phyloP scores from a whole-genome alignment of 345 rosid genomes.

The Citrus maxima region DNA sequence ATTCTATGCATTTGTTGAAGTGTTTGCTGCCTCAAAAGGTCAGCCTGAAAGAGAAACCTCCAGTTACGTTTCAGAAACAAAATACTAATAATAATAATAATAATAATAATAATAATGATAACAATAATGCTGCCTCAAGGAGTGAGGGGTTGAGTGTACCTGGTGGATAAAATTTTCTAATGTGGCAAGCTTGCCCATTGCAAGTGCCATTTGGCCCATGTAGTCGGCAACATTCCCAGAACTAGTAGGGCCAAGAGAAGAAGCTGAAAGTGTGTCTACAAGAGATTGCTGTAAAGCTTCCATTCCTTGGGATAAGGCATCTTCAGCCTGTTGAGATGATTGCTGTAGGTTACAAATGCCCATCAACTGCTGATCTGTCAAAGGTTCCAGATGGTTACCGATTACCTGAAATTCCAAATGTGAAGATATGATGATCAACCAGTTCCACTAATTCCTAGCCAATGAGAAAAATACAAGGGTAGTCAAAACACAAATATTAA shows the following conservation, averaged over 20 bases:
- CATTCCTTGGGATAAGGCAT: constrained; percentile 97
- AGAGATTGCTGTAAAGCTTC: constrained; percentile 94
- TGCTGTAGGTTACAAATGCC: constrained; percentile 94
- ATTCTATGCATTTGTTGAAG: constrained; percentile 86
- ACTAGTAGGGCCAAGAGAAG: constrained; percentile 57
- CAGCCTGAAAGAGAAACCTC: constrained; percentile 52
- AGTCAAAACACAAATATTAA: not conserved
- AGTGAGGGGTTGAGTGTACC: constrained; percentile 32
- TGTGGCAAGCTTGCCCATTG: constrained; percentile 81
- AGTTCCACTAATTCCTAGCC: not conserved
- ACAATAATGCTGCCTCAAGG: not conserved
- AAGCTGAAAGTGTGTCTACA: constrained; percentile 70
- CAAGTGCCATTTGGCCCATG: constrained; percentile 95
- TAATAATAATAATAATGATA: too few species aligned
- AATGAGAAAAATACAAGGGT: not conserved
- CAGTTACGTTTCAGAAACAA: not conserved
- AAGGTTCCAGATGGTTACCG: constrained; percentile 82
- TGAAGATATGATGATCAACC: not conserved
- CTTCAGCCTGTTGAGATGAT: constrained; percentile 97
- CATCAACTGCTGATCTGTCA: constrained; percentile 87
- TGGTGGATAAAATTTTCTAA: constrained; percentile 90
- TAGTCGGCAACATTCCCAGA: constrained; percentile 78
- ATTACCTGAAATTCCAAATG: constrained; percentile 49
- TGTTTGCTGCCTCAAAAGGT: constrained; percentile 87
- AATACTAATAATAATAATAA: not conserved